Conservation (phyloP, 768 basidiomycete genomes). For the Lactarius sanguifluus region DNA sequence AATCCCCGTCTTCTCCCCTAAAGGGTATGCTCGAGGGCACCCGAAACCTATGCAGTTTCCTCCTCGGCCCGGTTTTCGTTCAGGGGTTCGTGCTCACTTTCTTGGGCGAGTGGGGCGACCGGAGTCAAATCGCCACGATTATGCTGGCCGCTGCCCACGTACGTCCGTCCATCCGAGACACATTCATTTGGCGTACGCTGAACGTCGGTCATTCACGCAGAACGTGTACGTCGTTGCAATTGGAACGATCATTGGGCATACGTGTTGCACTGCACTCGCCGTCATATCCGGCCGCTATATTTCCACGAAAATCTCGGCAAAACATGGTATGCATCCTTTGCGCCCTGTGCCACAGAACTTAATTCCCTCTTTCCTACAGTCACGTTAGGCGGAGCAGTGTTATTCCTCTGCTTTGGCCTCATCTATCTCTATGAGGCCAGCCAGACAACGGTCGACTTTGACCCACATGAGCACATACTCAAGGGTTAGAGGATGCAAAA, state of each 20-base stretch:
- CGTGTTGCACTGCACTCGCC: conserved; percentile 82
- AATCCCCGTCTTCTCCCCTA: conserved; percentile 28
- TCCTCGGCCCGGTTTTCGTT: conserved; percentile 91
- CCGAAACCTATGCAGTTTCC: conserved; percentile 77
- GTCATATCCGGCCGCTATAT: conserved; percentile 92
- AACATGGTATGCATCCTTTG: conserved; percentile 64
- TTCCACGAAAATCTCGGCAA: conserved; percentile 93
- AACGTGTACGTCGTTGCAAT: conserved; percentile 89
- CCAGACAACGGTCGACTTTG: conserved; percentile 20
- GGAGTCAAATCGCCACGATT: conserved; percentile 96
- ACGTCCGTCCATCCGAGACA: conserved; percentile 35
- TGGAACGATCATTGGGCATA: conserved; percentile 89
- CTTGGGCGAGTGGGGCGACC: conserved; percentile 98
- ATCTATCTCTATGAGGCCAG: conserved; percentile 27
- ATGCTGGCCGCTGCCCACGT: conserved; percentile 95
- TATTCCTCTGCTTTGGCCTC: conserved; percentile 29
- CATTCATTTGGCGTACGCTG: conserved; percentile 21
- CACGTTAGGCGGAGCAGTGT: conserved; percentile 27
- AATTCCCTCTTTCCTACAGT: conserved; percentile 19
- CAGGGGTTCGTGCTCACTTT: conserved; percentile 95
- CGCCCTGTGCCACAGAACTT: background rate
- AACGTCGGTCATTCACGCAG: conserved; percentile 41
- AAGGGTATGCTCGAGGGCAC: conserved; percentile 54
- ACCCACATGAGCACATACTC: conserved; percentile 28
- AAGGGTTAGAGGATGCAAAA: conserved; percentile 17